These are phyloP conservation scores for Podospora pseudoanserina DNA, from an alignment of 495 filamentous ascomycete genomes.

Conservation along the genomic window DNA sequence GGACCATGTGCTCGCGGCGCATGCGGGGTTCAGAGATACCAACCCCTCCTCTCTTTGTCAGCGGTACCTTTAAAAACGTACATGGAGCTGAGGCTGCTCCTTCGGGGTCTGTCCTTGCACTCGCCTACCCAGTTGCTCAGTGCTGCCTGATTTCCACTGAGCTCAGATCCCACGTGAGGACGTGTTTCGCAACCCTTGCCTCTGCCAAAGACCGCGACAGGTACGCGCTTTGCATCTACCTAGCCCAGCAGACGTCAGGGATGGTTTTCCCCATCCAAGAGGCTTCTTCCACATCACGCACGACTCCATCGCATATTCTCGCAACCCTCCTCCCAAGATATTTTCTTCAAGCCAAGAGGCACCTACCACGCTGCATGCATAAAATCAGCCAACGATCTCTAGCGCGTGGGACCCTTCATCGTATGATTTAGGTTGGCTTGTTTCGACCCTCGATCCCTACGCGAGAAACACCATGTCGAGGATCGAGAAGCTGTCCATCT, in stretches of 20 bases:
- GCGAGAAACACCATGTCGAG: conserved; percentile 53
- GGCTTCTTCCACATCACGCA: background rate
- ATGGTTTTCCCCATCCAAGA: background rate
- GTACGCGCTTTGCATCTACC: background rate
- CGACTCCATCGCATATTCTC: background rate
- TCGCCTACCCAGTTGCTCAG: background rate
- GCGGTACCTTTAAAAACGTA: no score
- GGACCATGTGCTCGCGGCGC: background rate
- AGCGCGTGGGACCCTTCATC: background rate
- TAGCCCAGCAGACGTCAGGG: background rate
- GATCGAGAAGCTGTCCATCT: conserved; percentile 85
- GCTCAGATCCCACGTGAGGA: background rate
- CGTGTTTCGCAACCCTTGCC: background rate
- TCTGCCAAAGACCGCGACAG: background rate
- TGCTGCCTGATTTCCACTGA: background rate
- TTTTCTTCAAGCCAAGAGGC: background rate
- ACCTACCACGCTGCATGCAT: background rate
- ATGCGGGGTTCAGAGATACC: background rate
- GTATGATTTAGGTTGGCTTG: conserved; percentile 1
- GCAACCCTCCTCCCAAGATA: background rate
- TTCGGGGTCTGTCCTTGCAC: background rate
- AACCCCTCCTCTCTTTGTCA: background rate
- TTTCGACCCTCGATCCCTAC: background rate
- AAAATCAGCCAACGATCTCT: background rate
- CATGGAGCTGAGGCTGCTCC: background rate